phyloP scores from a whole-genome alignment of 1,139 yeast species.

The Meyerozyma athensensis region DNA sequence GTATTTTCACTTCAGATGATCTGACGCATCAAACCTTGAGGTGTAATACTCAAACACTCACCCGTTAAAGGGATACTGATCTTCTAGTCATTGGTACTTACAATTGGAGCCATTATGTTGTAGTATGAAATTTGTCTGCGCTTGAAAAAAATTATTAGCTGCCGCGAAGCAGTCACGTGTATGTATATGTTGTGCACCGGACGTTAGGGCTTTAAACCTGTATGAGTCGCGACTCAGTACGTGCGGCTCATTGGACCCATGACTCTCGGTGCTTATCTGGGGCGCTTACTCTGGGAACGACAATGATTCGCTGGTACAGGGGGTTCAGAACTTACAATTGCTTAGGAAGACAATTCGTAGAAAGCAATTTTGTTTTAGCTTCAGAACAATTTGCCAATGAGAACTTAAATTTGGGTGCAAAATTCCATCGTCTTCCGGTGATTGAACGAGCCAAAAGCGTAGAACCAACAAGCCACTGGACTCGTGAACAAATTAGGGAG shows the following conservation, averaged over 20 bases:
- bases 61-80: conserved; percentile 4
- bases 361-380: too few species aligned
- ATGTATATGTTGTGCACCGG: background rate
- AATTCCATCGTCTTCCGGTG: background rate
- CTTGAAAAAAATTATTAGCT: background rate
- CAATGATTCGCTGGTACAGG: background rate
- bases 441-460: conserved; percentile 7
- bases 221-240: conserved; percentile 1
- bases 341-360: background rate
- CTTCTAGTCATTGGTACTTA: conserved; percentile 11
- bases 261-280: background rate
- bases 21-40: background rate
- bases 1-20: too few species aligned
- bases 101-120: conserved; percentile 16
- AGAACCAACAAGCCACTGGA: conserved; percentile 53
- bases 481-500: conserved; percentile 50
- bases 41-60: conserved; percentile 1
- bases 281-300: background rate
- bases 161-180: background rate
- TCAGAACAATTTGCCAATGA: too few species aligned
- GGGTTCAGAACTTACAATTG: background rate
- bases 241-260: background rate
- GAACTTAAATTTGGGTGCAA: background rate
- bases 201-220: background rate
- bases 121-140: background rate